Evolutionary conservation across 768 basidiomycete genomes (phyloP).

Genomic region (Polyporus arcularius): DNA sequence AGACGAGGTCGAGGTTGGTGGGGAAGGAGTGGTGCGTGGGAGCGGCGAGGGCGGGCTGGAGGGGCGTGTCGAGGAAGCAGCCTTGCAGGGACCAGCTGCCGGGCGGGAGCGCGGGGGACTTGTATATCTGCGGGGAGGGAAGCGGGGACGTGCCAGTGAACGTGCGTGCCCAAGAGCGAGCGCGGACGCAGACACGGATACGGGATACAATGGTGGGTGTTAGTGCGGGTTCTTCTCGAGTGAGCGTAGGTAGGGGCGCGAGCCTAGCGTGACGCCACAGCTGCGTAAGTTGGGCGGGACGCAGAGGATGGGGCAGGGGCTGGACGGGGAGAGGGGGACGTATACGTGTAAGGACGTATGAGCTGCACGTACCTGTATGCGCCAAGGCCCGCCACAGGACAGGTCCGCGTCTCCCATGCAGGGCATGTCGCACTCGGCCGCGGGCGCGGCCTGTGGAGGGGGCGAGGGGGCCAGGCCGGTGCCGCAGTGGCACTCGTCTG

Average conservation of each 20-base stretch:
- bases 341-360: too few species aligned
- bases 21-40: constrained; percentile 5
- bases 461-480: constrained; percentile 10
- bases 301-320: too few species aligned
- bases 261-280: too few species aligned
- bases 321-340: too few species aligned
- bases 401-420: constrained; percentile 17
- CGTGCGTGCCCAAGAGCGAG: background rate
- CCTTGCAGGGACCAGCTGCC: constrained; percentile 10
- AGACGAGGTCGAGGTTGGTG: constrained; percentile 15
- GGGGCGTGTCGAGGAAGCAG: constrained; percentile 18
- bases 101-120: constrained; percentile 14
- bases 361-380: constrained; percentile 19
- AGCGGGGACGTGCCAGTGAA: background rate
- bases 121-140: constrained; percentile 17
- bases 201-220: too few species aligned
- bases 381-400: constrained; percentile 23
- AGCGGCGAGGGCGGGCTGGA: constrained; percentile 6
- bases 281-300: too few species aligned
- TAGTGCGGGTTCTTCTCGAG: too few species aligned
- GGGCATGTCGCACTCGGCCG: constrained; percentile 22
- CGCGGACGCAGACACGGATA: too few species aligned
- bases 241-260: too few species aligned
- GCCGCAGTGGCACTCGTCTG: constrained; percentile 28
- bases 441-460: constrained; percentile 4